A percentile compares a stretch with the other conserved stretches of the same genome.
Conservation (phyloP, 2,329 filamentous ascomycete species). For the Aspergillus sp. region DNA sequence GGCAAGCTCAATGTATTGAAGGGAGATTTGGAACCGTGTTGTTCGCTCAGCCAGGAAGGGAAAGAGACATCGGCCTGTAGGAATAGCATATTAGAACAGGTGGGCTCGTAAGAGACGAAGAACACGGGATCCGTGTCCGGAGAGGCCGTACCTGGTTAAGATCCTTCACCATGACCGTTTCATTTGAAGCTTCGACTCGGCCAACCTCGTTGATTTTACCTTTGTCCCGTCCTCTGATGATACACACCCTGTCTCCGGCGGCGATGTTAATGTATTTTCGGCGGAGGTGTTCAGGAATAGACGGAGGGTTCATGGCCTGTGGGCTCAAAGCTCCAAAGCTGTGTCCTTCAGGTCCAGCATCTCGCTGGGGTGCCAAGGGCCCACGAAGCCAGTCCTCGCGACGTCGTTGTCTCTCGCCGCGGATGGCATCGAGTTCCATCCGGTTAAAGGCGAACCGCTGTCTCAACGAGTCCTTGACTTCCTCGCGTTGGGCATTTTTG, state of each 20-base stretch:
- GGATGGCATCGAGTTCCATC: constrained; percentile 33
- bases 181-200: constrained; percentile 50
- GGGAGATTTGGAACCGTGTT: constrained; percentile 34
- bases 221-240: constrained; percentile 72
- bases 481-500: constrained; percentile 35
- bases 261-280: constrained; percentile 57
- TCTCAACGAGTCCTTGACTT: constrained; percentile 25
- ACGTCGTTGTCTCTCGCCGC: constrained; percentile 52
- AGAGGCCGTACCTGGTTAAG: constrained; percentile 55
- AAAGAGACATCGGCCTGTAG: constrained; percentile 38
- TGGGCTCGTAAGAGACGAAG: not conserved
- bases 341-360: constrained; percentile 56
- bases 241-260: constrained; percentile 72
- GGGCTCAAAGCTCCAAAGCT: constrained; percentile 55
- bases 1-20: constrained; percentile 50
- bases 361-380: constrained; percentile 69
- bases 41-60: constrained; percentile 31
- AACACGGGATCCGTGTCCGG: not conserved
- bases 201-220: constrained; percentile 76
- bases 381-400: constrained; percentile 76
- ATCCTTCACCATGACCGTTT: constrained; percentile 58
- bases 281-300: constrained; percentile 35
- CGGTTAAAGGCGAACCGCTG: constrained; percentile 27
- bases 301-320: constrained; percentile 30
- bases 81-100: not conserved